Conservation (phyloP, 1,139 yeast species). For the Kodamaea plutei region DNA sequence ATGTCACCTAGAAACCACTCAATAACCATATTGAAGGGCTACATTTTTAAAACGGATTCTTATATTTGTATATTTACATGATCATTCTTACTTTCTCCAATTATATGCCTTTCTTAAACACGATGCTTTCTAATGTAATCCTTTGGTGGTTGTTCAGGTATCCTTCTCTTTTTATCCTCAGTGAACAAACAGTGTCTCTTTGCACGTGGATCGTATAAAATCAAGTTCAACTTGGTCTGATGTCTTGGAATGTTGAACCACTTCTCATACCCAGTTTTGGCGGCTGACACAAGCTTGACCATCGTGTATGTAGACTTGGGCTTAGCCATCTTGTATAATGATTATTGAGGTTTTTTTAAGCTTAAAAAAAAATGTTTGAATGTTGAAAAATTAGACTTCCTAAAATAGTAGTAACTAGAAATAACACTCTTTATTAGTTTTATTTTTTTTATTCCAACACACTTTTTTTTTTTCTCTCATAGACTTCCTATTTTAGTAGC, state of each 20-base stretch:
- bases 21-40: too few species aligned
- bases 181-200: conserved; percentile 78
- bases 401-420: conserved; percentile 5
- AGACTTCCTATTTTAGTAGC: conserved; percentile 17
- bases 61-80: too few species aligned
- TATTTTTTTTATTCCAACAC: too few species aligned
- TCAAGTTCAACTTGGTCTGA: conserved; percentile 72
- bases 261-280: conserved; percentile 81
- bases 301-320: conserved; percentile 43
- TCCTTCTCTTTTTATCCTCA: conserved; percentile 80
- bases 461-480: too few species aligned
- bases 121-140: conserved; percentile 53
- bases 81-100: too few species aligned
- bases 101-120: too few species aligned
- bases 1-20: too few species aligned
- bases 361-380: conserved; percentile 1
- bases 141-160: conserved; percentile 59
- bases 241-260: conserved; percentile 80
- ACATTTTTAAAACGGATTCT: too few species aligned
- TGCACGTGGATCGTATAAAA: conserved; percentile 80
- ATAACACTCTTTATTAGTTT: too few species aligned
- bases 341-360: background rate
- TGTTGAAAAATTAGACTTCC: conserved; percentile 8
- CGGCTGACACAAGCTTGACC: conserved; percentile 50
- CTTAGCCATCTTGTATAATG: conserved; percentile 33